Evolutionary conservation across 495 filamentous ascomycete genomes (phyloP).

Genomic region (Aspergillus carlsbadensis): DNA sequence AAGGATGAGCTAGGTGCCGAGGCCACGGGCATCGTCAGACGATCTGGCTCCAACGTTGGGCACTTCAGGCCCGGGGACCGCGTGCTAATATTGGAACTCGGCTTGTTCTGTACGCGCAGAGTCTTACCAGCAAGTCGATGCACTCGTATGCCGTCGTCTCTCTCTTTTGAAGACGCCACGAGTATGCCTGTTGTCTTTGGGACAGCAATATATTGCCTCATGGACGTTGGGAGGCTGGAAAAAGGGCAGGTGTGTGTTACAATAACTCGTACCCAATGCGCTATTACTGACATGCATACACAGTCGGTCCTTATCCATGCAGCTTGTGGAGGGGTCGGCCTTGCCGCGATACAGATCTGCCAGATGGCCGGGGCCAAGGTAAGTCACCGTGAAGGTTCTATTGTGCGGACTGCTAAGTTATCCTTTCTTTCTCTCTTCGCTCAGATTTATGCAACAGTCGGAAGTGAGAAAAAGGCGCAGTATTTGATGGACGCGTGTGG

Average conservation of each 20-base stretch:
- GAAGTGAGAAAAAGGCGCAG: conserved; percentile 37
- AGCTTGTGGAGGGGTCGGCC: no score
- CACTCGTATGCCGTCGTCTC: conserved; percentile 23
- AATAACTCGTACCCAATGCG: no score
- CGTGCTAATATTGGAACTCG: conserved; percentile 13
- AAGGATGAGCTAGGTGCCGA: neutral
- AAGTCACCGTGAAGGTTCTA: no score
- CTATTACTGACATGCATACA: no score
- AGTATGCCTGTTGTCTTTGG: neutral
- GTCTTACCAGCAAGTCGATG: conserved; percentile 13
- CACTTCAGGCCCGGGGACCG: conserved; percentile 34
- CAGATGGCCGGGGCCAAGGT: no score
- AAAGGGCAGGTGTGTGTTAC: no score
- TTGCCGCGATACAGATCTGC: no score
- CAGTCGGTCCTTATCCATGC: no score
- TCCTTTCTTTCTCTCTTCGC: no score
- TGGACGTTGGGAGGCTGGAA: neutral
- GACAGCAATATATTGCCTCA: neutral
- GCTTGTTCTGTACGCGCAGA: conserved; percentile 1
- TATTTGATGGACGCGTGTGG: conserved; percentile 33
- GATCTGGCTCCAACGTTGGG: conserved; percentile 33
- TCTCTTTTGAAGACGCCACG: conserved; percentile 30
- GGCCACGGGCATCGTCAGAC: conserved; percentile 29
- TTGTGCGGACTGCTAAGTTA: no score
- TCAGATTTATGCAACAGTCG: conserved; percentile 49